Evolutionary conservation across 257 asterid genomes (phyloP), one percentile per base, ranked within the genome.

Genomic region (Lavandula angustifolia): DNA sequence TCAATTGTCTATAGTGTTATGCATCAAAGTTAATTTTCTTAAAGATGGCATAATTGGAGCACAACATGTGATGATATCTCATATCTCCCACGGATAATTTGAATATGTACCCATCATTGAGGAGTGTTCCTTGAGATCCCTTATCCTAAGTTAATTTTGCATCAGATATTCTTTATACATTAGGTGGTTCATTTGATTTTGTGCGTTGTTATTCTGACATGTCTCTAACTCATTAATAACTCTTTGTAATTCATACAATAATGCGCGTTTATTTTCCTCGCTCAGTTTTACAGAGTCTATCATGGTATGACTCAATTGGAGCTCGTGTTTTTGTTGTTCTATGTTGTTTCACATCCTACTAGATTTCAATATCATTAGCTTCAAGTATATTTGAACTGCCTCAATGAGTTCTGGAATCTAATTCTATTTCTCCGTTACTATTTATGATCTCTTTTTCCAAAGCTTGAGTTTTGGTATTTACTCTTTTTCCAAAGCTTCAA

Each of bases 111-210:
- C 95, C 91, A 66, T 85, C 99, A 58, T 71, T 92, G 71, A 87
- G 99, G 78, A 87, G 94, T 75, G 88, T 90, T 67, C 84, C 89
- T 16, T 92, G 97, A 13, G 99, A 92, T 77, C 92, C 94, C 67
- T 70, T 89, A 71, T 85, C 97, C 97, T 92, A 90, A 89, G 99
- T 83, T 62, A 49, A 47, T 65, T 55, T 56, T 54, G 53, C 12
- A 6, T 44, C 41, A 17, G 14, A 56, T 58, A 18, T 57, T 29
- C 42, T 43, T 67, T n/a, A 11, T 18, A n/a, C 27, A 54, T 33
- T 5, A 6, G 63, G 35, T 22, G 33, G 57, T 66, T 73, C 43
- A 31, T 63, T 70, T 38, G 7, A 44, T 44, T n/a, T 43, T 44
- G 34, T 29, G 18, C 53, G 12, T 38, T 41, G 42, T 51, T 60